Base-by-base conservation (phyloP, 1,139 yeast species). In the Tardiomyces blankii region DNA sequence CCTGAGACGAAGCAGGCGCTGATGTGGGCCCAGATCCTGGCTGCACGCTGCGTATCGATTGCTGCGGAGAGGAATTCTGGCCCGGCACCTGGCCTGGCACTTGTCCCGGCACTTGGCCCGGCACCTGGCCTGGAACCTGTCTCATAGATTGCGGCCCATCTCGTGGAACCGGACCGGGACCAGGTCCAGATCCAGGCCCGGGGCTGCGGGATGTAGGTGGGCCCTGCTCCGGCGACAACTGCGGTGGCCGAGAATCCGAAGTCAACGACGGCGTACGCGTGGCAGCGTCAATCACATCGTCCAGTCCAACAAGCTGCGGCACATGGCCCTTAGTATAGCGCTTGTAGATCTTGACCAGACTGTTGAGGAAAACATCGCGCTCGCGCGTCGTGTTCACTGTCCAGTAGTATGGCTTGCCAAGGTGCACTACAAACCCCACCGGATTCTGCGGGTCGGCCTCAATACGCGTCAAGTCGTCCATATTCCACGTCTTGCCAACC, bases 401-500 rank as follows among this genome's bases (percentile, higher is more conserved):
- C 97, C 97, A 91, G 63, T 80, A 89, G 63, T 91, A 89, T 42
- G 75, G 78, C 61, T 87, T 88, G 42, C 85, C 85, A 57, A 91
- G 69, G 30, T 71, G 70, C 50, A 85, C 69, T 1, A 75, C 58
- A 51, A 89, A 73, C 1, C 69, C 66, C 5, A 52, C 46, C 5
- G 56, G 54, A 21, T 53, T 53, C n/a, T 48, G 25, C 67, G 75
- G 69, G 50, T 79, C 83, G 48, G 77, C 72, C 42, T 79, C 78
- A 5, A 89, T 65, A 38, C 65, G 64, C 13, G 71, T 65, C 53
- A 91, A 68, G 54, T 86, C 95, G 49, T 78, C 86, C 58, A 91
- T 67, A 52, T 80, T 82, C 98, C 98, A 91, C 4, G 95, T 82
- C 58, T 96, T 75, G 38, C 98, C 98, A 46, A 91, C 85, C 63